A percentile compares a stretch with the other conserved stretches of the same genome.
phyloP scores from a whole-genome alignment of 1,139 yeast genomes.

The Saccharomyces hybrid region DNA sequence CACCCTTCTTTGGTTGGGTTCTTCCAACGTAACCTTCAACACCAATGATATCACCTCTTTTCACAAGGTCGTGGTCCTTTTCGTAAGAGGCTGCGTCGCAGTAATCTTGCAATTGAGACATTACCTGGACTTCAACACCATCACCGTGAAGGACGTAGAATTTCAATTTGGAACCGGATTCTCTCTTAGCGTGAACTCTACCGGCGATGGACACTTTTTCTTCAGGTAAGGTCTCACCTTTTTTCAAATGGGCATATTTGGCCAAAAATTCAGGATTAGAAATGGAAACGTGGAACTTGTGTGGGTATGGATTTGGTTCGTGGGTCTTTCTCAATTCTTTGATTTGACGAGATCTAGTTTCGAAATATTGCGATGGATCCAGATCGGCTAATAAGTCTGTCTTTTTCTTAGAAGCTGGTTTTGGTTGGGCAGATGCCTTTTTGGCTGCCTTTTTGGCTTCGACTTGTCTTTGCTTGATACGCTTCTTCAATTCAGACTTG shows the following conservation, averaged over 20 bases:
- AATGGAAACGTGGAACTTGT: constrained; percentile 72
- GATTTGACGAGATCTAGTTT: constrained; percentile 87
- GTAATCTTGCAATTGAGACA: constrained; percentile 89
- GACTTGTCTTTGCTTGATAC: constrained; percentile 80
- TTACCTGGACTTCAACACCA: constrained; percentile 79
- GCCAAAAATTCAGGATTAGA: constrained; percentile 64
- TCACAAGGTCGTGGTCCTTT: constrained; percentile 72
- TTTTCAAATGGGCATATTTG: constrained; percentile 59
- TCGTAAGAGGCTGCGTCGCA: constrained; percentile 49
- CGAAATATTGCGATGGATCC: constrained; percentile 90
- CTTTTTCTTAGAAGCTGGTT: constrained; percentile 42
- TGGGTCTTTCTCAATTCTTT: constrained; percentile 69
- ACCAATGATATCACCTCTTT: constrained; percentile 97
- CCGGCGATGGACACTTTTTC: constrained; percentile 76
- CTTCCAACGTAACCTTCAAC: constrained; percentile 95
- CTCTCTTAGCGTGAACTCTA: constrained; percentile 94
- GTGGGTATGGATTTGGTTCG: constrained; percentile 87
- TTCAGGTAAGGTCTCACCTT: constrained; percentile 80
- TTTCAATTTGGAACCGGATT: constrained; percentile 88
- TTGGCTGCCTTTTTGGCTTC: constrained; percentile 91
- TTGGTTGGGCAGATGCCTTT: constrained; percentile 36
- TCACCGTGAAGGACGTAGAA: constrained; percentile 92
- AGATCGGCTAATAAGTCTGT: constrained; percentile 71
- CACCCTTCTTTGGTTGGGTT: constrained; percentile 95
- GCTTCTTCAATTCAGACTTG: constrained; percentile 91